These are phyloP conservation scores for Urochloa ruziziensis DNA, from an alignment of 176 grass and related monocot genomes.

Conservation along the genomic window DNA sequence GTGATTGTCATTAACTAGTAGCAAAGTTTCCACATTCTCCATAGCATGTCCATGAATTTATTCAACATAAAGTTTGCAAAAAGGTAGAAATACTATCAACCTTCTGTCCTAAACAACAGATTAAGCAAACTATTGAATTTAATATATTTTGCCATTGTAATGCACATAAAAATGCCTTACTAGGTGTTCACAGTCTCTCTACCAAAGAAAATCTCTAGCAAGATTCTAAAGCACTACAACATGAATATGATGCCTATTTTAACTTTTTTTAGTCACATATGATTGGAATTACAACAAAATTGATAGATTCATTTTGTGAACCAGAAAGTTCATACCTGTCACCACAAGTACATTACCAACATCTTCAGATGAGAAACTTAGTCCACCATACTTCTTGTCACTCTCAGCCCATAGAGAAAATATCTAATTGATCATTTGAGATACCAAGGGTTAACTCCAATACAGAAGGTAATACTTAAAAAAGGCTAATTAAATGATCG, in stretches of 20 bases:
- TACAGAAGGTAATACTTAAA: background rate
- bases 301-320: background rate
- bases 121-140: too few relatives aligned
- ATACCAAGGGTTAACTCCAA: background rate
- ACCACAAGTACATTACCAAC: slow-evolving; percentile 53
- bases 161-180: too few relatives aligned
- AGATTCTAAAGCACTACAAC: too few relatives aligned
- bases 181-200: too few relatives aligned
- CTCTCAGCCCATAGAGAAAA: slow-evolving; percentile 62
- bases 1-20: too few relatives aligned
- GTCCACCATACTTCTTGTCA: slow-evolving; percentile 44
- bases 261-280: background rate
- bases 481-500: background rate
- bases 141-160: too few relatives aligned
- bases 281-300: background rate
- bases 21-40: too few relatives aligned
- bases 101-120: background rate
- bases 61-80: too few relatives aligned
- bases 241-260: background rate
- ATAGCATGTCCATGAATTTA: too few relatives aligned
- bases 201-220: background rate
- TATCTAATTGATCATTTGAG: slow-evolving; percentile 23
- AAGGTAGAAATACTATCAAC: too few relatives aligned
- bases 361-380: slow-evolving; percentile 48
- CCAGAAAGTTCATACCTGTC: slow-evolving; percentile 24